Evolutionary conservation across 495 filamentous ascomycete genomes (phyloP).

Genomic region (Neohortaea acidophila): DNA sequence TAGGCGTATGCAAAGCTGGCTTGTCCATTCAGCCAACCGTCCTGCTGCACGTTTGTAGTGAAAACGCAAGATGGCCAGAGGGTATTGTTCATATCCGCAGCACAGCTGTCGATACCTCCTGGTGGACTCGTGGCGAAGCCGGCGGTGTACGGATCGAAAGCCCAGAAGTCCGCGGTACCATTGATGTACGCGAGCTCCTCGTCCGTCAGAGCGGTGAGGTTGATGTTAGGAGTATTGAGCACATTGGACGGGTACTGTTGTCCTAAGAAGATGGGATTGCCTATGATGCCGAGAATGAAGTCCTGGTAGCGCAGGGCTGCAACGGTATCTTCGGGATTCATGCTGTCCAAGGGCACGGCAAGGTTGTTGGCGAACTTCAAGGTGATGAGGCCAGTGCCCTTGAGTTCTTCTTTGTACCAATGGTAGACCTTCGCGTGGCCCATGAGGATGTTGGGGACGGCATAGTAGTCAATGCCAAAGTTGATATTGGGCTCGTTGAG

Average conservation of each 20-base stretch:
- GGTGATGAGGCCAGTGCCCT: conserved; percentile 10
- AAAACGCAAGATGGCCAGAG: conserved; percentile 19
- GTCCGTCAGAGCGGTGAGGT: conserved; percentile 11
- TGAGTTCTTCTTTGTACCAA: conserved; percentile 11
- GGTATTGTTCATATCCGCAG: conserved; percentile 12
- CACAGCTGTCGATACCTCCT: conserved; percentile 17
- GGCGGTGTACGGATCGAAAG: conserved; percentile 22
- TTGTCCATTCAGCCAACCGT: too few relatives aligned
- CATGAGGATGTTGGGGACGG: conserved; percentile 9
- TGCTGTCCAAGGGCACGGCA: conserved; percentile 6
- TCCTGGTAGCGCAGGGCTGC: conserved; percentile 11
- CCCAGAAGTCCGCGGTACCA: conserved; percentile 21
- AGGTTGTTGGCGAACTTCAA: conserved; percentile 17
- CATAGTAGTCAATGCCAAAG: too few relatives aligned
- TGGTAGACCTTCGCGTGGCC: conserved; percentile 8
- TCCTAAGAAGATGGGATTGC: conserved; percentile 13
- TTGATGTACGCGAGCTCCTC: conserved; percentile 18
- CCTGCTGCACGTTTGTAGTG: conserved; percentile 17
- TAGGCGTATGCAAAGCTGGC: too few relatives aligned
- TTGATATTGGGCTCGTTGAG: too few relatives aligned
- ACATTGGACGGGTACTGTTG: conserved; percentile 8
- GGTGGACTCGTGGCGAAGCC: conserved; percentile 18
- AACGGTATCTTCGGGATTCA: conserved; percentile 3
- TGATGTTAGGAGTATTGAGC: conserved; percentile 2
- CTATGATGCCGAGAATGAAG: conserved; percentile 6